These are phyloP conservation scores for Eucalyptus pauciflora DNA, from an alignment of 345 rosid genomes.

Conservation along the genomic window DNA sequence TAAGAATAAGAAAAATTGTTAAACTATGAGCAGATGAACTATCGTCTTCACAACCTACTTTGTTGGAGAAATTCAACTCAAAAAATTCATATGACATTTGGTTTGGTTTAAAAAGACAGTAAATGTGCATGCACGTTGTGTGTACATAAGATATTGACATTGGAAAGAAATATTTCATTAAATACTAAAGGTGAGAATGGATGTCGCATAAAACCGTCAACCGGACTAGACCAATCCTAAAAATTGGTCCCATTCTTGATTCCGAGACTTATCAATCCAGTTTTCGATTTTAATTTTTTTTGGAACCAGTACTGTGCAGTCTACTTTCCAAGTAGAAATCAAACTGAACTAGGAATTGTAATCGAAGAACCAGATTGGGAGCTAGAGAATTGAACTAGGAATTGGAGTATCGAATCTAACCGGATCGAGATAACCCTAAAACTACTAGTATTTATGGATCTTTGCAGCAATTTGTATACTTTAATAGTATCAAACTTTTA, in stretches of 20 bases:
- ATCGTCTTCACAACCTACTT: background rate
- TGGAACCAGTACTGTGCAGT: accelerated
- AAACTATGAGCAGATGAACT: background rate
- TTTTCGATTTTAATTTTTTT: too few species aligned
- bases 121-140: background rate
- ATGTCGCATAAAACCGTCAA: accelerated
- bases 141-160: background rate
- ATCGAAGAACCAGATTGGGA: accelerated
- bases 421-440: background rate
- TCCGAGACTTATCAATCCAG: too few species aligned
- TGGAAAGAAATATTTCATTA: background rate
- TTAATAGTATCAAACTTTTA: background rate
- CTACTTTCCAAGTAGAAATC: too few species aligned
- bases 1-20: background rate
- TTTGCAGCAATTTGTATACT: background rate
- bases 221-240: accelerated
- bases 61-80: background rate
- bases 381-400: background rate
- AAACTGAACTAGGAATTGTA: accelerated
- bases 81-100: background rate
- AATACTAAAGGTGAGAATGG: background rate
- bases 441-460: background rate
- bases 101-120: background rate
- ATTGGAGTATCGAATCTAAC: accelerated
- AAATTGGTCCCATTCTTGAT: background rate